Evolutionary conservation across 106 monocot genomes (phyloP), one percentile per base, ranked within the genome.

Genomic region (Allium cepa): DNA sequence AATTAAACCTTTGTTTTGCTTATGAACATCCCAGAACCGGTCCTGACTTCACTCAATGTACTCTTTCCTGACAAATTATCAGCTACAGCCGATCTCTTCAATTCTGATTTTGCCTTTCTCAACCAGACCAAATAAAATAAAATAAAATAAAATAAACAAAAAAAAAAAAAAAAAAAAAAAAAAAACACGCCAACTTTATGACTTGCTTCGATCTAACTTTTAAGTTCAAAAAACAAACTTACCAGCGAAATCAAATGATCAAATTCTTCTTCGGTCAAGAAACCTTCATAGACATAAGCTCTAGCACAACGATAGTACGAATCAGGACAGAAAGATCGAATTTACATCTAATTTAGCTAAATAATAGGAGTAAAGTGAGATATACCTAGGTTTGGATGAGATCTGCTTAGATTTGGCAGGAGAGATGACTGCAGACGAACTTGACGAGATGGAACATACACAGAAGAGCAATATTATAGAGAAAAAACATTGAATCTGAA

Each of bases 11-110:
- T 88, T 64, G 73, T 88, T 79, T 96, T 96, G 7, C 56, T 45
- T 73, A 96, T 86, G 73, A 96, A 96, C 86, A 82, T 96, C 46
- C 96, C 96, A 4, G 96, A 92, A 72, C 91, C 92, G 11, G 96
- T 96, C 81, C 96, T 78, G 17, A 91, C 91, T 45, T 86, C 76
- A 66, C 91, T 96, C 22, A 86, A 55, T 50, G 50, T 76, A 72
- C 91, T 84, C 50, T 88, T 82, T 10, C 96, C 96, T 1, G 96
- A 96, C 70, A 78, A 14, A 47, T 88, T 86, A 72, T 96, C 96
- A 17, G 91, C 91, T 64, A 96, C 91, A 17, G 83, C 80, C 18
- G 96, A 96, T 71, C 91, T 83, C 74, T 81, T 86, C 63, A 96
- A 81, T 80, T 96, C 88, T 13, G 80, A 78, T 71, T 78, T 96